Conservation (phyloP, 257 asterid genomes). For the Ajuga chamaepitys region DNA sequence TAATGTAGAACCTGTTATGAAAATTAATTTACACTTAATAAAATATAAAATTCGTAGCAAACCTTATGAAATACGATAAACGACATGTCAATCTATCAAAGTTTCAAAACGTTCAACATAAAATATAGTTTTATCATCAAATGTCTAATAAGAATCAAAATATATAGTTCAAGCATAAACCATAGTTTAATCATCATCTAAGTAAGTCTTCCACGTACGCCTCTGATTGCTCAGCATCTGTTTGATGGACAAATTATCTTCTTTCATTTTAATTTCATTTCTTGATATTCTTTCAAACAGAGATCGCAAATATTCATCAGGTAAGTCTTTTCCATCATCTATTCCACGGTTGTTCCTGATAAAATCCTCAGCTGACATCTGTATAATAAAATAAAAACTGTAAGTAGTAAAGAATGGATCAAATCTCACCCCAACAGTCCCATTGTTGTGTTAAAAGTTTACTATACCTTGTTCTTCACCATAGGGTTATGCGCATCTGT, state of each 20-base stretch:
- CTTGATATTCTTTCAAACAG: conserved; percentile 82
- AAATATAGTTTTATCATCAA: too few relatives aligned
- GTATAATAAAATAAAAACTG: conserved; percentile 15
- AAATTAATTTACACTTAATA: too few relatives aligned
- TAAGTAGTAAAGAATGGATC: conserved; percentile 14
- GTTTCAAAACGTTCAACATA: too few relatives aligned
- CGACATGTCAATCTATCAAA: too few relatives aligned
- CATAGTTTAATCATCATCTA: too few relatives aligned
- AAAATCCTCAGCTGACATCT: conserved; percentile 98
- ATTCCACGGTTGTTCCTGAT: conserved; percentile 92
- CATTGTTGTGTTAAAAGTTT: conserved; percentile 5
- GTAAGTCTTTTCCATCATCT: conserved; percentile 95
- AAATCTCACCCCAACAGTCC: not conserved
- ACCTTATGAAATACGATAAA: too few relatives aligned
- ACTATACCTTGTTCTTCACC: conserved; percentile 89
- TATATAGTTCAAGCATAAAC: too few relatives aligned
- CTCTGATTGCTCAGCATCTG: too few relatives aligned
- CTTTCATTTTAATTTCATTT: conserved; percentile 98
- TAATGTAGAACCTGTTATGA: too few relatives aligned
- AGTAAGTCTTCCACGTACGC: too few relatives aligned
- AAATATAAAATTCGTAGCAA: too few relatives aligned
- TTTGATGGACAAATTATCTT: conserved; percentile 77
- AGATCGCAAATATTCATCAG: conserved; percentile 88
- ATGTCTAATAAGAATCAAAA: too few relatives aligned
- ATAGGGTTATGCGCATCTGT: conserved; percentile 98